These are phyloP conservation scores for Candida buenavistaensis DNA, from an alignment of 1,139 yeast species.

Conservation along the genomic window DNA sequence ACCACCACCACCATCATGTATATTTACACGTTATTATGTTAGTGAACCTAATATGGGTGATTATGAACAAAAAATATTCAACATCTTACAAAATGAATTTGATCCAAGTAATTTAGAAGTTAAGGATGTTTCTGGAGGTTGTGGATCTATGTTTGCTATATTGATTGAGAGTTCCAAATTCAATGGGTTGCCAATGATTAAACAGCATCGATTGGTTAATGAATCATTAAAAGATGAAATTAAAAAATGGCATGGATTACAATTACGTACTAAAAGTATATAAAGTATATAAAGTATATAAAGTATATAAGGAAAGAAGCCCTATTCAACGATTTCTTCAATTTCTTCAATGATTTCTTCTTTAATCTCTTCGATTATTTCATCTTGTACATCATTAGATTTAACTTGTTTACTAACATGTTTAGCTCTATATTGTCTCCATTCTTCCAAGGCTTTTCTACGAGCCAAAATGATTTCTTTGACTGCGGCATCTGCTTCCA, in stretches of 20 bases:
- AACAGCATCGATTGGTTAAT: slow-evolving; percentile 91
- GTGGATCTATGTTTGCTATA: slow-evolving; percentile 98
- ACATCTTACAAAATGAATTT: slow-evolving; percentile 54
- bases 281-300: slow-evolving; percentile 3
- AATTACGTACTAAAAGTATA: slow-evolving; percentile 62
- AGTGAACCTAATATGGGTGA: slow-evolving; percentile 40
- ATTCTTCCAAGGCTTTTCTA: slow-evolving; percentile 78
- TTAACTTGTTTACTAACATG: slow-evolving; percentile 51
- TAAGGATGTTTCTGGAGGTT: slow-evolving; percentile 86
- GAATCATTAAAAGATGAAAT: slow-evolving; percentile 81
- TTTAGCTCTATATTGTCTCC: slow-evolving; percentile 76
- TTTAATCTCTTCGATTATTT: slow-evolving; percentile 65
- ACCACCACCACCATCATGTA: no score
- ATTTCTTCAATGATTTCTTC: slow-evolving; percentile 73
- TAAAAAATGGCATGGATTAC: slow-evolving; percentile 92
- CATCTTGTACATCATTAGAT: slow-evolving; percentile 57
- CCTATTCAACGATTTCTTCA: slow-evolving; percentile 71
- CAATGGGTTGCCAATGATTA: slow-evolving; percentile 78
- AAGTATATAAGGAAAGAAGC: slow-evolving; percentile 6
- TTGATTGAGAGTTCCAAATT: slow-evolving; percentile 71
- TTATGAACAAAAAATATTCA: slow-evolving; percentile 66
- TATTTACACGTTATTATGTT: no score
- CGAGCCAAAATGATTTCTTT: slow-evolving; percentile 87
- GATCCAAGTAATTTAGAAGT: slow-evolving; percentile 64
- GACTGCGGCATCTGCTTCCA: slow-evolving; percentile 93